A percentile compares a stretch with the other conserved stretches of the same genome.
Conservation (phyloP, 1,284 basidiomycete genomes). For the Chiua sp. region DNA sequence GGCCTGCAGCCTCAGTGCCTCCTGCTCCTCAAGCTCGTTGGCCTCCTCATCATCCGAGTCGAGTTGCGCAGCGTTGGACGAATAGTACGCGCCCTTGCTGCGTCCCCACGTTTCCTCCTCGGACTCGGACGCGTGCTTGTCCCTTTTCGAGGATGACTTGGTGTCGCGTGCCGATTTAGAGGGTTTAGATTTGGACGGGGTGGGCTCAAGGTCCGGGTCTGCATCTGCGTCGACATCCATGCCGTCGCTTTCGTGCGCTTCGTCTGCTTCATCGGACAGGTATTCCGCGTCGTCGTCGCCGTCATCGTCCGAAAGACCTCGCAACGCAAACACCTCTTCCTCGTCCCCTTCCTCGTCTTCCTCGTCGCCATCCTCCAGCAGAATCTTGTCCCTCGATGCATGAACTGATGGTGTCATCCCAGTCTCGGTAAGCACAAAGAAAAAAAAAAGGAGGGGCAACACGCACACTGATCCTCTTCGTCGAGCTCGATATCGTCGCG, state of each 20-base stretch:
- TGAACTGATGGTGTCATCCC: constrained; percentile 61
- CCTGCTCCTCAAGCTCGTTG: constrained; percentile 86
- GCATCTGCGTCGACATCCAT: constrained; percentile 52
- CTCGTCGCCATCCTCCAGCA: constrained; percentile 63
- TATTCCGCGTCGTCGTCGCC: constrained; percentile 59
- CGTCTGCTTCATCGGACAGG: constrained; percentile 44
- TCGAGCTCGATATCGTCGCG: constrained; percentile 71
- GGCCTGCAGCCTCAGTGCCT: constrained; percentile 81
- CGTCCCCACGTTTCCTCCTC: constrained; percentile 83
- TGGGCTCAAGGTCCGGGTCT: constrained; percentile 20
- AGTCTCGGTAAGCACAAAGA: background rate
- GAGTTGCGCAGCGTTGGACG: constrained; percentile 79
- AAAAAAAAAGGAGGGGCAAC: background rate
- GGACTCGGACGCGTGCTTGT: constrained; percentile 40
- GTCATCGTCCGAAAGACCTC: constrained; percentile 40
- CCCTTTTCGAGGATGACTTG: constrained; percentile 33
- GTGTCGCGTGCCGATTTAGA: constrained; percentile 34
- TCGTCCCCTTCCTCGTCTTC: constrained; percentile 44
- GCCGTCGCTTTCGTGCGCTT: constrained; percentile 55
- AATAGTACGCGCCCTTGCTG: constrained; percentile 81
- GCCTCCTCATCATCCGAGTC: constrained; percentile 89
- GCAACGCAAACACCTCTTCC: constrained; percentile 60
- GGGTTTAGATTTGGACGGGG: constrained; percentile 31
- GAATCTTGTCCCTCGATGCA: constrained; percentile 75
- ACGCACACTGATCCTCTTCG: constrained; percentile 77